These are phyloP conservation scores for Syzygium grande DNA, from an alignment of 345 rosid species.

Conservation along the genomic window DNA sequence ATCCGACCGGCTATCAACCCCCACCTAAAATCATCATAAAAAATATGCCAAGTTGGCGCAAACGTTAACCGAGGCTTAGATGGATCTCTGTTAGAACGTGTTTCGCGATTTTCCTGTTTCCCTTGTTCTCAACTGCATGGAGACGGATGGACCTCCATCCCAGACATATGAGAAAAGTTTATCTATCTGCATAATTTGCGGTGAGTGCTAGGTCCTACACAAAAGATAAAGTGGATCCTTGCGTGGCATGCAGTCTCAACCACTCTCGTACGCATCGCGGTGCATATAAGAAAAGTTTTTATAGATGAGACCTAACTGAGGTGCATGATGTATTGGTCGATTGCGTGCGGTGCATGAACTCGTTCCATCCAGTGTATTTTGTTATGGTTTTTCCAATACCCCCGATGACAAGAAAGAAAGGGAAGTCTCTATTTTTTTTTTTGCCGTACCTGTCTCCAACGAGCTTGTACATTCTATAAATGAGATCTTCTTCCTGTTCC, in stretches of 20 bases:
- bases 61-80: background rate
- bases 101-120: background rate
- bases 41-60: background rate
- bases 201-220: background rate
- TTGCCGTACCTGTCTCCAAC: slow-evolving; percentile 66
- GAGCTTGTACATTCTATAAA: slow-evolving; percentile 72
- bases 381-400: background rate
- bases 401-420: background rate
- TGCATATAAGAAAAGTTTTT: background rate
- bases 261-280: background rate
- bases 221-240: background rate
- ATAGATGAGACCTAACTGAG: background rate
- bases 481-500: slow-evolving; percentile 87
- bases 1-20: slow-evolving; percentile 34
- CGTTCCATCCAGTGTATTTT: background rate
- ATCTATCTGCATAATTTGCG: background rate
- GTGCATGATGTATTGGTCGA: background rate
- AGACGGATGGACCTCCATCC: background rate
- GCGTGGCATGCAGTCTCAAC: background rate
- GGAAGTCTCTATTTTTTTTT: background rate
- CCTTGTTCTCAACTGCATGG: background rate
- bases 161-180: background rate
- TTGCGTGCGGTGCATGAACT: background rate
- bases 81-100: background rate
- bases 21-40: slow-evolving; percentile 16